These are phyloP conservation scores for Pythium aquatile DNA, from an alignment of 352 stramenopile species.

Conservation along the genomic window DNA sequence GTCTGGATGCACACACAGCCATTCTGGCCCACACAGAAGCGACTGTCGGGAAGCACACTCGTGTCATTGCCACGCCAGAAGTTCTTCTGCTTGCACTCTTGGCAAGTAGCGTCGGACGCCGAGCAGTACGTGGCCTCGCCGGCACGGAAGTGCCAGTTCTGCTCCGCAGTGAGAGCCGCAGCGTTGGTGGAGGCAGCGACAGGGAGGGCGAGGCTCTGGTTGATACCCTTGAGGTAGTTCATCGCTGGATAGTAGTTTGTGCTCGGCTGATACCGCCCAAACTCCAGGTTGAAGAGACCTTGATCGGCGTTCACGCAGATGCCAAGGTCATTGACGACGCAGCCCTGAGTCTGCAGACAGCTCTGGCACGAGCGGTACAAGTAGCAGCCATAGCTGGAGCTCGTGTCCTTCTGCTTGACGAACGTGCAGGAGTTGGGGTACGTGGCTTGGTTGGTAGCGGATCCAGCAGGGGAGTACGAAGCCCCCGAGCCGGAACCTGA, in stretches of 20 bases:
- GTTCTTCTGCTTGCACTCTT: slow-evolving; percentile 24
- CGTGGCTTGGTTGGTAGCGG: neutral
- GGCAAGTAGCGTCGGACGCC: slow-evolving; percentile 17
- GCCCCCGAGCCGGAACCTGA: too few species aligned
- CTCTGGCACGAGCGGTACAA: slow-evolving; percentile 27
- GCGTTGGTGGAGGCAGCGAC: slow-evolving; percentile 7
- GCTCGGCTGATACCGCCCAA: slow-evolving; percentile 2
- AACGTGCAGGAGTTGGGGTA: slow-evolving; percentile 17
- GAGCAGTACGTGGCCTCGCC: slow-evolving; percentile 27
- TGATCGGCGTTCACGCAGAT: slow-evolving; percentile 18
- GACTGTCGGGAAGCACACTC: slow-evolving; percentile 12
- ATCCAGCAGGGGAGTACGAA: too few species aligned
- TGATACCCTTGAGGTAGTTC: slow-evolving; percentile 23
- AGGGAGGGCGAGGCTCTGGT: slow-evolving; percentile 11
- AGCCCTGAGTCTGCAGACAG: slow-evolving; percentile 21
- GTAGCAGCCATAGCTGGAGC: slow-evolving; percentile 22
- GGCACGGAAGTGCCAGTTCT: slow-evolving; percentile 28
- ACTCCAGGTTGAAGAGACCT: slow-evolving; percentile 15
- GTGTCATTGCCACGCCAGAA: slow-evolving; percentile 13
- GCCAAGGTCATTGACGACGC: slow-evolving; percentile 24
- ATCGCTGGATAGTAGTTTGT: slow-evolving; percentile 26
- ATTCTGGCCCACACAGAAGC: slow-evolving; percentile 17
- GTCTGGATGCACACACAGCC: slow-evolving; percentile 27
- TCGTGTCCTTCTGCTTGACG: slow-evolving; percentile 18
- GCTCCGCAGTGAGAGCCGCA: slow-evolving; percentile 9